Conservation (phyloP, 169 alveolate species). For the Theileria orientalis region DNA sequence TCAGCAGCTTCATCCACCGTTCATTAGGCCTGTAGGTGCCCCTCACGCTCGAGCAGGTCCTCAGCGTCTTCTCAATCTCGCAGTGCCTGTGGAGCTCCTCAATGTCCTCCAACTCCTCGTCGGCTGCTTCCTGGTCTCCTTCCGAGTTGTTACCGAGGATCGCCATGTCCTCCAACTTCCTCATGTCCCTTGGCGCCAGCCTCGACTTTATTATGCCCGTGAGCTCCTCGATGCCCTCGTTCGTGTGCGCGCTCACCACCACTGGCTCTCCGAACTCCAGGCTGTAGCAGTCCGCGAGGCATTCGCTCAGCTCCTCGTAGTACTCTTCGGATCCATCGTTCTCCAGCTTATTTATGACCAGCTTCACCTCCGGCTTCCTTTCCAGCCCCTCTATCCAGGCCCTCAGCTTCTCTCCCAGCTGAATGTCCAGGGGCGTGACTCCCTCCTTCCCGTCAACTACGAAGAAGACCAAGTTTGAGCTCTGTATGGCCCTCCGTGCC, state of each 20-base stretch:
- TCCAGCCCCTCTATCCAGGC: constrained; percentile 27
- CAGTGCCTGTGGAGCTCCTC: constrained; percentile 6
- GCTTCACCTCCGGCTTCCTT: constrained; percentile 16
- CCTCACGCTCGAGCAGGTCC: constrained; percentile 28
- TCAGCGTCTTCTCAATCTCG: constrained; percentile 49
- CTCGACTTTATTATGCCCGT: constrained; percentile 6
- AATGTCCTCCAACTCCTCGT: constrained; percentile 1
- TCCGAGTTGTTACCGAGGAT: not conserved
- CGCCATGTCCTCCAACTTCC: constrained; percentile 41
- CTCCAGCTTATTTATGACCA: constrained; percentile 55
- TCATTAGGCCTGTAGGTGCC: constrained; percentile 40
- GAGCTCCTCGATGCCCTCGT: constrained; percentile 21
- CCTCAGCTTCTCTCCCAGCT: constrained; percentile 58
- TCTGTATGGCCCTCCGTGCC: constrained; percentile 58
- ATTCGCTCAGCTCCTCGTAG: constrained; percentile 49
- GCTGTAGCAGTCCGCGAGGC: constrained; percentile 51
- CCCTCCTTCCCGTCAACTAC: constrained; percentile 78
- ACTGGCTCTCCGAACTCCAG: constrained; percentile 65
- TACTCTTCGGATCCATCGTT: constrained; percentile 50
- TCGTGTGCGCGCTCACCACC: constrained; percentile 44
- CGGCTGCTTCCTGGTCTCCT: not conserved
- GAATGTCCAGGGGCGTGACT: constrained; percentile 71
- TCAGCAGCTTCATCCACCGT: constrained; percentile 38
- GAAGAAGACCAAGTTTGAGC: constrained; percentile 67
- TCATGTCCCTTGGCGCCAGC: not conserved